A percentile compares a stretch with the other conserved stretches of the same genome.
Conservation (phyloP, 768 basidiomycete species). For the Udeniomyces megalosporus region DNA sequence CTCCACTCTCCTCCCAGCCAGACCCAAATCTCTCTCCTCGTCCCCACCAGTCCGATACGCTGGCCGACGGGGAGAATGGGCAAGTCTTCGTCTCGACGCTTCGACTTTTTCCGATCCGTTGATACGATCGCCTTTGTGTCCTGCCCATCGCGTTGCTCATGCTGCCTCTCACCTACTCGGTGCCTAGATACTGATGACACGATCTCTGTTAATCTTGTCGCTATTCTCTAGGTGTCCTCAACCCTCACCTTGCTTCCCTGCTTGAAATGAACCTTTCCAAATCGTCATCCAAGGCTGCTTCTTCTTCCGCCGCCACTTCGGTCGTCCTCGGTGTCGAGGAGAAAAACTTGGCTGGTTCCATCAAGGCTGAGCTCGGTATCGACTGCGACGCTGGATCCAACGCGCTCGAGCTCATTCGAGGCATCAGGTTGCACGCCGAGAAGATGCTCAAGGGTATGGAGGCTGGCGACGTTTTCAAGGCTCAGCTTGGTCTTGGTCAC, state of each 20-base stretch:
- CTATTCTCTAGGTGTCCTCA: conserved; percentile 70
- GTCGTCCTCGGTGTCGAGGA: conserved; percentile 52
- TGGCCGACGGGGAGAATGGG: no score
- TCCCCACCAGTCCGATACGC: no score
- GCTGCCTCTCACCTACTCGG: no score
- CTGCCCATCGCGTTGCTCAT: no score
- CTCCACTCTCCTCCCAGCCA: neutral
- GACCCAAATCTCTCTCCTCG: no score
- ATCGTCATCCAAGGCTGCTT: conserved; percentile 65
- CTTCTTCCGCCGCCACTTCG: conserved; percentile 37
- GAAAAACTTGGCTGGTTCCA: conserved; percentile 61
- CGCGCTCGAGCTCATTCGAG: conserved; percentile 72
- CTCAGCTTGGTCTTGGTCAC: conserved; percentile 94
- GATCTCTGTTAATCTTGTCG: no score
- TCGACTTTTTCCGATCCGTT: neutral
- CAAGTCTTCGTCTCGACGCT: no score
- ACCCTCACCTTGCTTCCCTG: conserved; percentile 63
- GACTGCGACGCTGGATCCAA: conserved; percentile 51
- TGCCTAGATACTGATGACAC: no score
- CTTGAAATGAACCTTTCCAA: conserved; percentile 83
- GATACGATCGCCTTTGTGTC: neutral
- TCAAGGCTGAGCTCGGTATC: conserved; percentile 79
- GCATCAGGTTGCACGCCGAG: conserved; percentile 79
- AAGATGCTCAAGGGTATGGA: conserved; percentile 77
- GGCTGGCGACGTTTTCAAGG: conserved; percentile 83